Evolutionary conservation across 2,329 filamentous ascomycete genomes (phyloP), one percentile per base, ranked within the genome.

Genomic region (Cordyceps farinosa): DNA sequence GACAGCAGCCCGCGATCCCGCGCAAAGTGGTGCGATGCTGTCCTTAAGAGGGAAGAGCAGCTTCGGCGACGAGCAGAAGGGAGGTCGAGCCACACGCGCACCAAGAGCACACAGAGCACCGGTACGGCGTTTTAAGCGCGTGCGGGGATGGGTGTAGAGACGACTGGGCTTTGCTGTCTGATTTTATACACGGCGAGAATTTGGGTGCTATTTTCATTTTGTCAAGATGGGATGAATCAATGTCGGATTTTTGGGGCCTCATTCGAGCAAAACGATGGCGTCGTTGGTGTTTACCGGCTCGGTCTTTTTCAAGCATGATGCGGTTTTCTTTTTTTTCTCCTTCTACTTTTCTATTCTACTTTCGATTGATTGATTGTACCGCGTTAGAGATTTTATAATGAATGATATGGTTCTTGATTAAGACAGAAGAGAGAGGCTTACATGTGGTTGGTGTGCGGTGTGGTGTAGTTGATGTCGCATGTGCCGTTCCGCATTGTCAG

Each of bases 1-100:
- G 67, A 68, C 45, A 70, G 67, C 22, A 75, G 72, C n/a, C 71
- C 76, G 36, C 78, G 79, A 62, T 74, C 77, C 64, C 80, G 80
- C 69, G 78, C 81, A 65, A 86, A 86, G 75, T 90, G 87, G 87
- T 89, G 86, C 70, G 87, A 89, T 65, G 75, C 88, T 67, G 83
- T 90, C 65, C 78, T 90, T 67, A 87, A 87, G 79, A 77, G 82
- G 67, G 86, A 89, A 70, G 85, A 86, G 70, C 77, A 83, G 62
- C 70, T 85, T n/a, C 82, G 83, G 58, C 81, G 81, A 62, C 79
- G 83, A 63, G 78, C 81, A 38, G 83, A 84, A 65, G 78, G 79
- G 60, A 34, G 56, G 61, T 52, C 74, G 83, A 65, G 78, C 56
- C 82, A 86, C 69, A 82, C 82, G 64, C 77, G 84, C 51, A 84